These are phyloP conservation scores for Penicillium parvum DNA, from an alignment of 495 filamentous ascomycete species.

Conservation along the genomic window DNA sequence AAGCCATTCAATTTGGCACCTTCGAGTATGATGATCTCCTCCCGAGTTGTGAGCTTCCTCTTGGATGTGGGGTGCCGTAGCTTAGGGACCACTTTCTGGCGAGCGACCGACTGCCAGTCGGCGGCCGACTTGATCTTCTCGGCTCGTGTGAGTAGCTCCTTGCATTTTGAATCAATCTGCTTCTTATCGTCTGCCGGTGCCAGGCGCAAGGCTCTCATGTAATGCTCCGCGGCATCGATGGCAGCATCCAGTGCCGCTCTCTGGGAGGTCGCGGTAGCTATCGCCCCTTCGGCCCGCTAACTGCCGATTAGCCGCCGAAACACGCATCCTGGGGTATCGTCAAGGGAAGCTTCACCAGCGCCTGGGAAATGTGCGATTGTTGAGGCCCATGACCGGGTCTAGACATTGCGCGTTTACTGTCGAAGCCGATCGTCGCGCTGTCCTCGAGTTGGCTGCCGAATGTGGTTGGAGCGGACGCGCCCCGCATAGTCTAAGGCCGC, in stretches of 20 bases:
- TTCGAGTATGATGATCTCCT: slow-evolving; percentile 73
- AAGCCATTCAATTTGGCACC: slow-evolving; percentile 75
- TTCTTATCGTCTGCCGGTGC: slow-evolving; percentile 52
- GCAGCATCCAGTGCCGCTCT: slow-evolving; percentile 67
- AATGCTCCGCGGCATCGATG: slow-evolving; percentile 69
- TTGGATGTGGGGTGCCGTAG: slow-evolving; percentile 43
- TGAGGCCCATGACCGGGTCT: slow-evolving; percentile 21
- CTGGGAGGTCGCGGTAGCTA: slow-evolving; percentile 52
- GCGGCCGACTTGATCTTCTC: slow-evolving; percentile 63
- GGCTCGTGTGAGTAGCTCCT: slow-evolving; percentile 59
- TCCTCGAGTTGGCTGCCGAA: slow-evolving; percentile 1
- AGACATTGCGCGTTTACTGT: slow-evolving; percentile 26
- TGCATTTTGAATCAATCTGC: slow-evolving; percentile 58
- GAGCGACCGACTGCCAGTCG: slow-evolving; percentile 32
- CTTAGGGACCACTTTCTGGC: slow-evolving; percentile 12
- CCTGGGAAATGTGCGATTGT: slow-evolving; percentile 20
- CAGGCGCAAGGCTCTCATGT: slow-evolving; percentile 65
- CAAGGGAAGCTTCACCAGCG: slow-evolving; percentile 2
- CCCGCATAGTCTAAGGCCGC: slow-evolving; percentile 5
- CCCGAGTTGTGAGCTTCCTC: slow-evolving; percentile 61
- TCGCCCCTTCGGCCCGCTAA: slow-evolving; percentile 58
- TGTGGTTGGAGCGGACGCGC: slow-evolving; percentile 6
- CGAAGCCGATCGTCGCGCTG: slow-evolving; percentile 1
- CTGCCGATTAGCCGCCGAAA: slow-evolving; percentile 18
- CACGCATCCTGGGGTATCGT: slow-evolving; percentile 1